phyloP scores from a whole-genome alignment of 768 basidiomycete species.

The Phylloporus scabripes region DNA sequence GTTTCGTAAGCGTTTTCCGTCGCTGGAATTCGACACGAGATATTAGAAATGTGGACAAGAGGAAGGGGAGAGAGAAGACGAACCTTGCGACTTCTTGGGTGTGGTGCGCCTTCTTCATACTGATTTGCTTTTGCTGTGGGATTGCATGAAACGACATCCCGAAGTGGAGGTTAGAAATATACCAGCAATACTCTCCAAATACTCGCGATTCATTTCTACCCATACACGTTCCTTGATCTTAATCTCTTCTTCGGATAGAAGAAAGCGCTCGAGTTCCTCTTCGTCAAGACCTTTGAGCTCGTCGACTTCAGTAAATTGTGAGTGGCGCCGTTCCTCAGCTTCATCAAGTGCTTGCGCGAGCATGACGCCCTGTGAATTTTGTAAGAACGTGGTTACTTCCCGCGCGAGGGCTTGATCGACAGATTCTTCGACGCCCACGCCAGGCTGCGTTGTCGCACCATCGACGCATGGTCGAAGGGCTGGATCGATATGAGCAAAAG shows the following conservation, averaged over 20 bases:
- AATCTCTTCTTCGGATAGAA: conserved; percentile 75
- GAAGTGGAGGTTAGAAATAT: conserved; percentile 6
- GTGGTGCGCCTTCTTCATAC: conserved; percentile 34
- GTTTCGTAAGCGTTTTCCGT: conserved; percentile 59
- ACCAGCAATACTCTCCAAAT: conserved; percentile 82
- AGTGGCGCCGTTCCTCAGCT: conserved; percentile 56
- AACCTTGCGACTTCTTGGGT: conserved; percentile 73
- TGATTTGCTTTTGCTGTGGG: conserved; percentile 64
- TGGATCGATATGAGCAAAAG: conserved; percentile 52
- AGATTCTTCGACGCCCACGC: conserved; percentile 50
- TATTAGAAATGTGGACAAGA: conserved; percentile 17
- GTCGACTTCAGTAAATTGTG: conserved; percentile 45
- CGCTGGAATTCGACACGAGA: conserved; percentile 40
- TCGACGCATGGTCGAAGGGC: conserved; percentile 35
- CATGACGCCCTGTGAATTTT: conserved; percentile 54
- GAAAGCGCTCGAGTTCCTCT: conserved; percentile 78
- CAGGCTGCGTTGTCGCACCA: conserved; percentile 11
- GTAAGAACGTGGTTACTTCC: conserved; percentile 65
- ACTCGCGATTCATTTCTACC: conserved; percentile 91
- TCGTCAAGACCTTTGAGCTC: conserved; percentile 82
- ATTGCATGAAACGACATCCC: conserved; percentile 41
- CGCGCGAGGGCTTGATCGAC: conserved; percentile 59
- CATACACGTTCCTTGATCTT: conserved; percentile 85
- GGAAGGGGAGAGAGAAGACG: conserved; percentile 40
- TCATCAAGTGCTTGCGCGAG: conserved; percentile 61